Conservation (phyloP, 495 filamentous ascomycete species). For the Aspergillus incahuasiensis region DNA sequence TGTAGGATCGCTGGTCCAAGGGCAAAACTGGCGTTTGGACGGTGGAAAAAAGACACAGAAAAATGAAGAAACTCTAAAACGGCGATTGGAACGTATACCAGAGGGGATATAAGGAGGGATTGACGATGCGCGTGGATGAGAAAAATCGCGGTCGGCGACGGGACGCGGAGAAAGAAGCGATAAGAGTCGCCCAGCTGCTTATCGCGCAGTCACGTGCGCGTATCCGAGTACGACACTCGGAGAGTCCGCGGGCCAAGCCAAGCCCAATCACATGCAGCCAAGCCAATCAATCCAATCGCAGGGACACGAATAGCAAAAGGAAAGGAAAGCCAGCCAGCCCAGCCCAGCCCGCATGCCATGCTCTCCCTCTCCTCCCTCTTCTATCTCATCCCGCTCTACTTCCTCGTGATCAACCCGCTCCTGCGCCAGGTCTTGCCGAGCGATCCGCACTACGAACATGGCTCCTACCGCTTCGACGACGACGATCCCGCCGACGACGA, state of each 20-base stretch:
- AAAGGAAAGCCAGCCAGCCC: too few species aligned
- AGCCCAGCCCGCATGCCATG: not conserved
- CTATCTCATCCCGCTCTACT: conserved; percentile 30
- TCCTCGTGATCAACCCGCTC: conserved; percentile 4
- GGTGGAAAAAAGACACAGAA: not conserved
- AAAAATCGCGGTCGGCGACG: conserved; percentile 21
- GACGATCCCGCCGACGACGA: conserved; percentile 3
- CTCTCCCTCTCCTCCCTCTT: conserved; percentile 29
- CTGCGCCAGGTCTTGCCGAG: conserved; percentile 3
- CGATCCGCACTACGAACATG: conserved; percentile 8
- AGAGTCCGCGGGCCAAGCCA: too few species aligned
- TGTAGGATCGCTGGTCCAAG: not conserved
- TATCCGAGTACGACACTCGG: too few species aligned
- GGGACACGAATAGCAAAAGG: too few species aligned
- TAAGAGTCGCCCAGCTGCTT: too few species aligned
- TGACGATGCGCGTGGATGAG: conserved; percentile 5
- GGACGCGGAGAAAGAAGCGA: conserved; percentile 21
- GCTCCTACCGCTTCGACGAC: conserved; percentile 13
- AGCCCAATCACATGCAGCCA: too few species aligned
- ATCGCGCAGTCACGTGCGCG: too few species aligned
- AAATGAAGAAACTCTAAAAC: not conserved
- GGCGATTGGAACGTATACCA: not conserved
- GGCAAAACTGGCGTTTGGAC: not conserved
- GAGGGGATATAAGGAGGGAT: not conserved
- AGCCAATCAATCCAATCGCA: too few species aligned